phyloP scores from a whole-genome alignment of 2,329 filamentous ascomycete genomes.

The Exophiala aquamarina region DNA sequence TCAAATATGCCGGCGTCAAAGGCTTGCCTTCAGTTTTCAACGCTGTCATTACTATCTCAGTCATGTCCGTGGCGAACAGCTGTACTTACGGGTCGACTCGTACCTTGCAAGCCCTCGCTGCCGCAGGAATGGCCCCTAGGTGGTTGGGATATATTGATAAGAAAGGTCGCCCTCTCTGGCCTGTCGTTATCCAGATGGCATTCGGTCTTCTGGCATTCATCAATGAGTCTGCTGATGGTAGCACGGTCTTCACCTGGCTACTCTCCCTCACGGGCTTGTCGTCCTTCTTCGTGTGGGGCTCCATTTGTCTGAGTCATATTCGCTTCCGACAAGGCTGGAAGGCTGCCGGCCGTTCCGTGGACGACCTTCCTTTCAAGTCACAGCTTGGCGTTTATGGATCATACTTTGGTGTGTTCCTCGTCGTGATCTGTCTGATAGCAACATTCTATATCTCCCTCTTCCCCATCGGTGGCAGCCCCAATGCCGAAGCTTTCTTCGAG shows the following conservation, averaged over 20 bases:
- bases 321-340: conserved; percentile 84
- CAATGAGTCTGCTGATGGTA: conserved; percentile 49
- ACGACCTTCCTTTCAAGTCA: conserved; percentile 77
- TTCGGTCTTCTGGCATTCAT: conserved; percentile 79
- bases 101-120: conserved; percentile 83
- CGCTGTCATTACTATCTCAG: conserved; percentile 79
- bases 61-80: conserved; percentile 88
- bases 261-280: conserved; percentile 72
- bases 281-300: conserved; percentile 70
- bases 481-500: conserved; percentile 69
- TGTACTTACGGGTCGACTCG: conserved; percentile 88
- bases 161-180: conserved; percentile 73
- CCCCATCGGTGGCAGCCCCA: conserved; percentile 57
- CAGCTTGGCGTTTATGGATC: conserved; percentile 79
- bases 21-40: conserved; percentile 89
- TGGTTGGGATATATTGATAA: conserved; percentile 80
- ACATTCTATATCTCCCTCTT: conserved; percentile 88
- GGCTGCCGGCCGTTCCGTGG: conserved; percentile 64
- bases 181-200: conserved; percentile 66
- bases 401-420: conserved; percentile 72
- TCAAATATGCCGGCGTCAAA: conserved; percentile 77
- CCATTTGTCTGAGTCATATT: conserved; percentile 59
- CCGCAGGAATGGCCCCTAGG: conserved; percentile 77
- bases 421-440: conserved; percentile 56
- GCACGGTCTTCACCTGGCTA: conserved; percentile 75